Base-by-base conservation (phyloP, 2,329 filamentous ascomycete genomes). In the Arthrobotrys entomopaga region DNA sequence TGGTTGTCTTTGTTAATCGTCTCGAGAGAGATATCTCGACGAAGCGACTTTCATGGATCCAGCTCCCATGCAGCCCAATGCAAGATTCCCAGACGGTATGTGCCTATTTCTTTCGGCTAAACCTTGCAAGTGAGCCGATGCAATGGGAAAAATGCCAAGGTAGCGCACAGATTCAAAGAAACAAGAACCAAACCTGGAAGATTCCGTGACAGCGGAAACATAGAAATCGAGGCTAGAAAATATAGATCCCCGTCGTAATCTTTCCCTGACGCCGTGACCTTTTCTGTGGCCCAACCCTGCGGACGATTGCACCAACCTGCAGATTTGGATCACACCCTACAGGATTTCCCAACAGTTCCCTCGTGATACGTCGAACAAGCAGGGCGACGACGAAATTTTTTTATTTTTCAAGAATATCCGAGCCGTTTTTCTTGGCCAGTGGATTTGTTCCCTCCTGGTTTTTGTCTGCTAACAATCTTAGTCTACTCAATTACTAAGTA, bases 341-440 rank as follows among this genome's bases (percentile, higher is more conserved):
- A 38, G 34, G 52, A 64, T n/a, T 46, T 50, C 24, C 48, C 16
- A 20, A 54, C 19, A 40, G 42, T 34, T 53, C 24, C 61, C 67
- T 60, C 54, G 61, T 73, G 69, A 65, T 58, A 60, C 56, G 69
- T 66, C 56, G 56, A 20, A 65, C 60, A 73, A 40, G 61, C 69
- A 73, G 49, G 61, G 54, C 50, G n/a, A 42, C 16, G 29, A 34
- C 29, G 2, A 34, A 34, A 34, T 10, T 34, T 6, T 34, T 24
- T 60, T 10, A 7, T 6, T 34, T 24, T 60, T 65, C 48, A 42
- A 72, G 54, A 65, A 71, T 73, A 61, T 73, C 60, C 69, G 69
- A 66, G 54, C 69, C 69, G 69, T 73, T 65, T 43, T 34, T 54
- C 38, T 40, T 29, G 42, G 42, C 10, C 11, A 3, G 19, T 53